phyloP scores from a whole-genome alignment of 345 rosid genomes.

The Gossypium herbaceum region DNA sequence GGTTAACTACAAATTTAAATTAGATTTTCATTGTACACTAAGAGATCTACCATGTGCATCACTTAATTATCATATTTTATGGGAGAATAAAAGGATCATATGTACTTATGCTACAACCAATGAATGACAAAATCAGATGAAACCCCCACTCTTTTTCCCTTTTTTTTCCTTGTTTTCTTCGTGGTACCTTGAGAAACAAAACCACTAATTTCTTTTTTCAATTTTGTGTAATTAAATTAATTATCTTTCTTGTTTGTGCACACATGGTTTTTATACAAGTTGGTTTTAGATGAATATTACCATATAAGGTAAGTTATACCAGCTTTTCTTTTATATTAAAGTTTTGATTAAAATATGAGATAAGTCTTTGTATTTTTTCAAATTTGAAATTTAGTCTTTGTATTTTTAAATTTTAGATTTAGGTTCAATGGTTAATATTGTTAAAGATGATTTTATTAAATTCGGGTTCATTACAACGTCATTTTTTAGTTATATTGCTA shows the following conservation, averaged over 20 bases:
- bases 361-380: too few species aligned
- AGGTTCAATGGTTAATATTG: too few species aligned
- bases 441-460: too few species aligned
- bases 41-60: background rate
- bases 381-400: too few species aligned
- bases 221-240: background rate
- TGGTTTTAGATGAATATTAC: background rate
- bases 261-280: background rate
- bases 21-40: background rate
- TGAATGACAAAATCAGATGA: background rate
- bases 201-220: background rate
- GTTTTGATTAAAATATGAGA: too few species aligned
- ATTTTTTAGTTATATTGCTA: too few species aligned
- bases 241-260: background rate
- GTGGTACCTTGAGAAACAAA: background rate
- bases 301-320: background rate
- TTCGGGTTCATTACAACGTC: too few species aligned
- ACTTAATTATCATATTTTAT: background rate
- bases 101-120: background rate
- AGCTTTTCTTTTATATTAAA: too few species aligned
- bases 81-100: background rate
- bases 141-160: too few species aligned
- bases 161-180: background rate
- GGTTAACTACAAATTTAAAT: slow-evolving; percentile 4
- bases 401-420: too few species aligned